Base-by-base conservation (phyloP, 2,329 filamentous ascomycete species). In the Calonectria hawksworthii region DNA sequence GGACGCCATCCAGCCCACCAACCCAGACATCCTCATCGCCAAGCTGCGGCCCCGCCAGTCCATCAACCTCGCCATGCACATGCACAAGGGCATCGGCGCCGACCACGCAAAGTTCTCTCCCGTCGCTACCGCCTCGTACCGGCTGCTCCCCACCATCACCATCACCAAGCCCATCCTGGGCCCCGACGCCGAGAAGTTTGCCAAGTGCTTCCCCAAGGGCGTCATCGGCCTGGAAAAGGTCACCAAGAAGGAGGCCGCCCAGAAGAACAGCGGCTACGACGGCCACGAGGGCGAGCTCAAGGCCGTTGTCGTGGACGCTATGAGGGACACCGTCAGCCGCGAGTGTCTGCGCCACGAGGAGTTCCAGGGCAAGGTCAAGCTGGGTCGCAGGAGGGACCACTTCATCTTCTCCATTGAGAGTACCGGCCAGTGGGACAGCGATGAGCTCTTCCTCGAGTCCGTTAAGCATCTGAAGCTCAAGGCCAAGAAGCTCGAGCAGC, bases 31-130 rank as follows among this genome's bases (percentile, higher is more conserved):
- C 76, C 88, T 99, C 72, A 93, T 99, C 83, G 96, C 96, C 75
- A 99, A 99, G 88, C 88, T 99, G 85, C 93, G 97, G 34, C 97
- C 98, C 0, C 94, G 94, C 6, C 98, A 99, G 88, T 91, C 92
- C 80, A 95, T 99, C 81, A 91, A 95, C 82, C 89, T 98, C 75
- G 93, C 94, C 79, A 94, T 98, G 91, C 96, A 99, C 88, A 97
- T 96, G 87, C 93, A 98, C 87, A 98, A 98, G 87, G 97, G 98
- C 75, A 93, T 98, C 79, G 97, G 97, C 63, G 92, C 94, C 77
- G 97, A 99, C 86, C 97, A 99, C 85, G 94, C 97, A 80, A 99
- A 99, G 86, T 99, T 97, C 88, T 98, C 95, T 0, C 97, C 97
- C 61, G 97, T 99, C 44, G 96, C 96, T 4, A 98, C 97, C 1